A percentile compares a stretch with the other conserved stretches of the same genome.
phyloP scores from a whole-genome alignment of 2,329 filamentous ascomycete genomes.

The Ambrosiella beaveri region DNA sequence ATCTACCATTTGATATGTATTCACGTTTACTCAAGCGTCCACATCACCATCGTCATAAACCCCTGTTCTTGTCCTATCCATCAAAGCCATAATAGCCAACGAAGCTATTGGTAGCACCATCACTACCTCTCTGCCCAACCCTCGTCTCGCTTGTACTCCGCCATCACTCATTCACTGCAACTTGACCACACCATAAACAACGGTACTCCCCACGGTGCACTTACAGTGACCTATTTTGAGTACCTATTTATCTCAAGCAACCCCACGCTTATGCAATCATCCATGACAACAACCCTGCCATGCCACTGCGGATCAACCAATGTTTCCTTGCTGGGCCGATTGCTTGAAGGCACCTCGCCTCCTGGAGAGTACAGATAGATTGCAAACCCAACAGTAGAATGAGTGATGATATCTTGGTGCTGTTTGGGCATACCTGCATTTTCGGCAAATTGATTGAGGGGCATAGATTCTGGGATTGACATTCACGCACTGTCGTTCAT shows the following conservation, averaged over 20 bases:
- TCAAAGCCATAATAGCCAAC: neutral
- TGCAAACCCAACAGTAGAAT: neutral
- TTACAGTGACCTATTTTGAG: neutral
- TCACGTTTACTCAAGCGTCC: too few species aligned
- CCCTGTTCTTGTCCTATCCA: neutral
- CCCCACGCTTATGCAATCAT: too few species aligned
- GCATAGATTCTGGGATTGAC: neutral
- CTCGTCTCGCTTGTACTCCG: neutral
- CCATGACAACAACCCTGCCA: neutral
- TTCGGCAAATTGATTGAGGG: neutral
- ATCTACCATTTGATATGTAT: too few species aligned
- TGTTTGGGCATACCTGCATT: neutral
- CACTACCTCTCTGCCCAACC: neutral
- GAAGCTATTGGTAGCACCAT: neutral
- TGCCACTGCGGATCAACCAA: neutral
- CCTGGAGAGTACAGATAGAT: neutral
- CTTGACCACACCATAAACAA: neutral
- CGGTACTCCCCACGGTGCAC: neutral
- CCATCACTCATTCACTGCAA: neutral
- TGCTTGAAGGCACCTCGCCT: neutral
- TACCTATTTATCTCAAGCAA: neutral
- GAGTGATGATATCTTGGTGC: neutral
- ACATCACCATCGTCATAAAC: neutral
- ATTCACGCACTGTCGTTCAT: too few species aligned
- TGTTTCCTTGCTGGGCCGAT: neutral